Evolutionary conservation across 2,329 filamentous ascomycete species (phyloP), one percentile per base, ranked within the genome.

Genomic region (Cadophora gregata): DNA sequence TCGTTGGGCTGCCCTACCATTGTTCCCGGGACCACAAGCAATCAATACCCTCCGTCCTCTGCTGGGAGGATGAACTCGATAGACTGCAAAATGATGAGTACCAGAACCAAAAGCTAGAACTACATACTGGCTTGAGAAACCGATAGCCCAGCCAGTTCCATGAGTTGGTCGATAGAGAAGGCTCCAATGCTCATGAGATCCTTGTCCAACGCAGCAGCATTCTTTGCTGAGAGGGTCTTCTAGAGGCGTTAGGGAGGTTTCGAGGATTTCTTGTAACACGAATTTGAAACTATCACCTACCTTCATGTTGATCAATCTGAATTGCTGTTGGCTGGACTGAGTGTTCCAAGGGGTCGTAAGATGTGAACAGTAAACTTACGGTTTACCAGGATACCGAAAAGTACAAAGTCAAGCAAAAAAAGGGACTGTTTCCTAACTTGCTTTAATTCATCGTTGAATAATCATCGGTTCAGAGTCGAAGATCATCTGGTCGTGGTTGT

Each of bases 151-250:
- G 96, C 96, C 8, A 99, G 27, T 55, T 67, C 66, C 66, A 67
- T 67, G 24, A 67, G 66, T 80, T 99, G 96, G 77, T 98, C 96
- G 64, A 99, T 86, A 12, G 93, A 97, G 80, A 97, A 99, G 9
- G 92, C 93, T 0, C 89, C 88, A 12, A 87, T 86, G 76, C 88
- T 92, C 94, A 99, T 98, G 69, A 99, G 89, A 77, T 99, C 95
- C 79, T 92, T 90, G 78, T 99, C 96, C 21, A 99, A 86, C 58
- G 93, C 91, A 0, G 92, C 90, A 0, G 96, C 96, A 70, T 93
- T 92, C 80, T 96, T 93, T 50, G 95, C 90, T 10, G 90, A 90
- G 29, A 99, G 86, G 29, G 93, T 97, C 93, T 96, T 63, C 10
- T 50, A 33, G 31, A 9, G 21, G 19, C 14, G 53, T 42, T n/a